Evolutionary conservation across 495 filamentous ascomycete species (phyloP).

Genomic region (Tuber aestivum): DNA sequence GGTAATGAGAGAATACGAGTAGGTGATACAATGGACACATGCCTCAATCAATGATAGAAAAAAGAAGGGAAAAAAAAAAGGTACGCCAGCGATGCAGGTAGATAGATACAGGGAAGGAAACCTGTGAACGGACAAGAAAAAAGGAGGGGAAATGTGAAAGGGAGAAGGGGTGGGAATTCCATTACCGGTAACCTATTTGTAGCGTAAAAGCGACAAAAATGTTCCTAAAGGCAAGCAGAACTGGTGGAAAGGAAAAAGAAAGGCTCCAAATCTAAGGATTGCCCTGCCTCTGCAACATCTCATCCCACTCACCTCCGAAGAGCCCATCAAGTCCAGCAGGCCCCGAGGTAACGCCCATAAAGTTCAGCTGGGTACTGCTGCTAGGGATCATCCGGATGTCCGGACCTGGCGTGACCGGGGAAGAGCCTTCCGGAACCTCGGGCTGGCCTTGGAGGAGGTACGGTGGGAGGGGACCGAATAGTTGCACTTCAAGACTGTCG

Average conservation of each 20-base stretch:
- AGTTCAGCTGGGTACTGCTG: slow-evolving; percentile 16
- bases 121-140: slow-evolving; percentile 8
- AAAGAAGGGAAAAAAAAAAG: slow-evolving; percentile 13
- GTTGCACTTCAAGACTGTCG: slow-evolving; percentile 52
- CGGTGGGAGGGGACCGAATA: slow-evolving; percentile 53
- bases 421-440: slow-evolving; percentile 12
- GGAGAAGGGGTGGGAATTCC: slow-evolving; percentile 7
- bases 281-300: slow-evolving; percentile 21
- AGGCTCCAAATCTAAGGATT: slow-evolving; percentile 12
- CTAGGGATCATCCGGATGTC: slow-evolving; percentile 13
- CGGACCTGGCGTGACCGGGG: not conserved
- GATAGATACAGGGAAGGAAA: slow-evolving; percentile 1
- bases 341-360: slow-evolving; percentile 25
- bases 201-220: not conserved
- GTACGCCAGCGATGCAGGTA: not conserved
- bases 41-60: slow-evolving; percentile 16
- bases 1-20: not conserved
- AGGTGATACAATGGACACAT: not conserved
- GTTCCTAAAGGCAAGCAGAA: slow-evolving; percentile 13
- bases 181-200: not conserved
- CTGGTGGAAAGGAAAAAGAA: slow-evolving; percentile 12
- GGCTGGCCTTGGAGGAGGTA: slow-evolving; percentile 49
- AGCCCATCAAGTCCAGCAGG: slow-evolving; percentile 30
- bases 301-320: slow-evolving; percentile 41
- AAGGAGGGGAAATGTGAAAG: slow-evolving; percentile 6